Percentiles rank a stretch among this genome's conserved stretches.
Evolutionary conservation across 768 basidiomycete genomes (phyloP).

Genomic region (Mycena alexandri): DNA sequence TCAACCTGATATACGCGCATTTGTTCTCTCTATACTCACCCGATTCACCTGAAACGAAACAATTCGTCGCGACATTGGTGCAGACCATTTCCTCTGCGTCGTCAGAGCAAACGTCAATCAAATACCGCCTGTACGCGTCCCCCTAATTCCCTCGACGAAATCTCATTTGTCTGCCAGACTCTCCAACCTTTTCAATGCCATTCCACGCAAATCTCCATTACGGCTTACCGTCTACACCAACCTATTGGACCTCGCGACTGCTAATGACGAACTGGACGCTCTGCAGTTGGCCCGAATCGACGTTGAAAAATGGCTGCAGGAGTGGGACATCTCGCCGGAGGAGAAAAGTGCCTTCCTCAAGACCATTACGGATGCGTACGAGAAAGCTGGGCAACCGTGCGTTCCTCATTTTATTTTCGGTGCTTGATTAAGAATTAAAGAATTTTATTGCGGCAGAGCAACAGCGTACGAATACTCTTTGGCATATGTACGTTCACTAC

Average conservation of each 20-base stretch:
- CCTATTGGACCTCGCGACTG: conserved; percentile 70
- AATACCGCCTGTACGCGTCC: conserved; percentile 79
- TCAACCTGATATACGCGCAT: conserved; percentile 85
- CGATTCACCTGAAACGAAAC: conserved; percentile 67
- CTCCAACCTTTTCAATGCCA: conserved; percentile 85
- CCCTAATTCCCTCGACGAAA: conserved; percentile 25
- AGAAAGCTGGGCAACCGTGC: conserved; percentile 70
- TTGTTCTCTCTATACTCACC: conserved; percentile 70
- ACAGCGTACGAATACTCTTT: conserved; percentile 75
- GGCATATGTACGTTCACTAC: conserved; percentile 71
- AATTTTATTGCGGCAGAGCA: conserved; percentile 53
- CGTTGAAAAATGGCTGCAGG: conserved; percentile 82
- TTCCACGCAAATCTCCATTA: conserved; percentile 74
- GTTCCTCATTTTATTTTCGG: conserved; percentile 43
- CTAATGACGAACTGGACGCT: conserved; percentile 71
- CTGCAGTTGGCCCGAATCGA: conserved; percentile 70
- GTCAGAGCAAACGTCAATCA: conserved; percentile 66
- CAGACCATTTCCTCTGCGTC: conserved; percentile 67
- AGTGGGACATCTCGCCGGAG: conserved; percentile 76
- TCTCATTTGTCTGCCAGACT: conserved; percentile 58
- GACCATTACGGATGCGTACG: conserved; percentile 68
- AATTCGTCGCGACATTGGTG: conserved; percentile 63
- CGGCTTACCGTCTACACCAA: conserved; percentile 73
- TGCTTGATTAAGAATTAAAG: neutral
- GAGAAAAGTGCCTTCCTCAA: conserved; percentile 78